These are phyloP conservation scores for Steccherinum ochraceum DNA, from an alignment of 768 basidiomycete genomes.

Conservation along the genomic window DNA sequence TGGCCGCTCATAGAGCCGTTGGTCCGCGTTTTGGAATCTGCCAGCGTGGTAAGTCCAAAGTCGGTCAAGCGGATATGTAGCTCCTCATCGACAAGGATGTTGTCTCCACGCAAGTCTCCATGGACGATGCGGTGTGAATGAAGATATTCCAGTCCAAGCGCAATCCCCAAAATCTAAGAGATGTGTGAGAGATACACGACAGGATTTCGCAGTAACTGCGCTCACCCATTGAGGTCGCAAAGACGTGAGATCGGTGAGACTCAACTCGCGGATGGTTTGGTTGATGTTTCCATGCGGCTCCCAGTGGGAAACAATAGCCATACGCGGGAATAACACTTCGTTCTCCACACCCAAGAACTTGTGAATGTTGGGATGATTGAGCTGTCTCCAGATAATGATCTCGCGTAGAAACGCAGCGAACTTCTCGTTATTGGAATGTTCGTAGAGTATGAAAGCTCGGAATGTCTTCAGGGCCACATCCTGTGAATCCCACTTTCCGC, in stretches of 20 bases:
- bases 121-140: too few species aligned
- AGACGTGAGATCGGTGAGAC: neutral
- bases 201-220: too few species aligned
- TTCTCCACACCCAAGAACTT: neutral
- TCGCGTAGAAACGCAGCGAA: neutral
- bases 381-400: neutral
- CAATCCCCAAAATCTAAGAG: too few species aligned
- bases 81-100: too few species aligned
- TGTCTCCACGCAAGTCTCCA: too few species aligned
- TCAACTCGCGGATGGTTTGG: neutral
- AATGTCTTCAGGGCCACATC: neutral
- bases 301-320: neutral
- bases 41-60: too few species aligned
- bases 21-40: too few species aligned
- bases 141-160: too few species aligned
- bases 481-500: neutral
- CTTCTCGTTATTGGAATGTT: neutral
- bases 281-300: neutral
- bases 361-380: neutral
- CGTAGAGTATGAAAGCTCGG: neutral
- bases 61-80: too few species aligned
- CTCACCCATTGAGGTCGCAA: neutral
- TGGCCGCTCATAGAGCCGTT: too few species aligned
- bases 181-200: too few species aligned
- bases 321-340: neutral